Evolutionary conservation across 371 early-diverging fungal genomes (phyloP).

Genomic region (Blakeslea trispora): DNA sequence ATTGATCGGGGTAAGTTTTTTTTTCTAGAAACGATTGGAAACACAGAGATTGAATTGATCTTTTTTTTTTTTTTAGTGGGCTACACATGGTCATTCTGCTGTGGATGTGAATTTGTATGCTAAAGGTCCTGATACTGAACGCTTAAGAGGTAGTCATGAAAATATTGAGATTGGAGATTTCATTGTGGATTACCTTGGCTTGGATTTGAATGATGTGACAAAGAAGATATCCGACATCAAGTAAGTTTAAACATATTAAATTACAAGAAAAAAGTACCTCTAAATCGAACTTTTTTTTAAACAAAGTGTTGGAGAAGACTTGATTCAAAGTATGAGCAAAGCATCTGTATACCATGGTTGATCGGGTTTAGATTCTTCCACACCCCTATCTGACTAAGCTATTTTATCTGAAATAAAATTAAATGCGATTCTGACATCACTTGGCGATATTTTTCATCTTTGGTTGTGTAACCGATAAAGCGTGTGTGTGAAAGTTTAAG

Average conservation of each 20-base stretch:
- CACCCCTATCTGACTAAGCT: slow-evolving; percentile 13
- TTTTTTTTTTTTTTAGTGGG: slow-evolving; percentile 60
- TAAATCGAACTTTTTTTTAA: no score
- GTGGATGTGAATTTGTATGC: slow-evolving; percentile 94
- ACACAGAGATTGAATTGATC: not conserved
- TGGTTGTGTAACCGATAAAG: slow-evolving; percentile 14
- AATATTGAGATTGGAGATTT: slow-evolving; percentile 89
- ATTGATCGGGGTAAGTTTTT: slow-evolving; percentile 63
- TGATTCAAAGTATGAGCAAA: not conserved
- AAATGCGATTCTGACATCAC: slow-evolving; percentile 13
- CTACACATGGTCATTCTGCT: slow-evolving; percentile 91
- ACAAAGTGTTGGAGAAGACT: not conserved
- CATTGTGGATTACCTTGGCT: slow-evolving; percentile 61
- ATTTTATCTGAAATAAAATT: not conserved
- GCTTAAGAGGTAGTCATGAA: slow-evolving; percentile 70
- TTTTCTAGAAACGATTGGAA: not conserved
- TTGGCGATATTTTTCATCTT: not conserved
- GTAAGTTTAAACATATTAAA: no score
- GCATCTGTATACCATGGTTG: slow-evolving; percentile 13
- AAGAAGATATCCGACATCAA: slow-evolving; percentile 17
- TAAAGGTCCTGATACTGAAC: slow-evolving; percentile 53
- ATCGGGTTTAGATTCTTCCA: slow-evolving; percentile 9
- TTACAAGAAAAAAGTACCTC: no score
- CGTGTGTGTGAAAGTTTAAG: slow-evolving; percentile 3
- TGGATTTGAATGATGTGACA: slow-evolving; percentile 70